Evolutionary conservation across 768 basidiomycete species (phyloP), one percentile per base, ranked within the genome.

Genomic region (Dacryopinax primogenitus): DNA sequence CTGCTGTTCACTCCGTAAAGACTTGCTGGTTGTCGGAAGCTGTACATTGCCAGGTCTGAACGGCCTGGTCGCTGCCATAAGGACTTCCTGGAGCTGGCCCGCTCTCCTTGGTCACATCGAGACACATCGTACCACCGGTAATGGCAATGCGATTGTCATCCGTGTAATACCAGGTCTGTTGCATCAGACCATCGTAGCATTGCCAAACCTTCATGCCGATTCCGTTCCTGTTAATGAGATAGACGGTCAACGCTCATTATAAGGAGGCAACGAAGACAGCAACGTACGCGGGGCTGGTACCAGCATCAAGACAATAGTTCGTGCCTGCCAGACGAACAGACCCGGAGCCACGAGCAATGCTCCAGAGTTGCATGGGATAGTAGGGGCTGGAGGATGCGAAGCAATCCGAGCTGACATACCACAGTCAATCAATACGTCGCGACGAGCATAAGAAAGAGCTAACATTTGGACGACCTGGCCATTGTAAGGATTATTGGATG

Each of bases 291-390:
- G 71, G 70, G 34, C 34, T 64, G 2, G 51, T 51, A 23, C 71
- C 70, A 6, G 70, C 67, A 62, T 73, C 71, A 13, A 71, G 64
- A 62, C 71, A 73, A 65, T 64, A 71, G 66, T 70, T 67, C 26
- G 68, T 70, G 11, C 36, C 36, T 37, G 36, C 36, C 9, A 37
- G 63, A 34, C 69, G 62, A 37, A 71, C 67, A 30, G 36, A 9
- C 11, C 36, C 36, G 36, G 36, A 37, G 36, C 36, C 36, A 37
- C 36, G 36, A 18, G 9, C 18, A 18, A 37, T 9, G 36, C 9
- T 37, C 36, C 36, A 37, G 9, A 9, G 9, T 18, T 37, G 36
- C 11, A 37, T 9, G 18, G 11, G 11, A 18, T 37, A 37, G 36
- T 37, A 37, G 36, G 36, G 36, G 36, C 36, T 37, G 36, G 11